Evolutionary conservation across 2,329 filamentous ascomycete genomes (phyloP), one percentile per base, ranked within the genome.

Genomic region (Colletotrichum noveboracense): DNA sequence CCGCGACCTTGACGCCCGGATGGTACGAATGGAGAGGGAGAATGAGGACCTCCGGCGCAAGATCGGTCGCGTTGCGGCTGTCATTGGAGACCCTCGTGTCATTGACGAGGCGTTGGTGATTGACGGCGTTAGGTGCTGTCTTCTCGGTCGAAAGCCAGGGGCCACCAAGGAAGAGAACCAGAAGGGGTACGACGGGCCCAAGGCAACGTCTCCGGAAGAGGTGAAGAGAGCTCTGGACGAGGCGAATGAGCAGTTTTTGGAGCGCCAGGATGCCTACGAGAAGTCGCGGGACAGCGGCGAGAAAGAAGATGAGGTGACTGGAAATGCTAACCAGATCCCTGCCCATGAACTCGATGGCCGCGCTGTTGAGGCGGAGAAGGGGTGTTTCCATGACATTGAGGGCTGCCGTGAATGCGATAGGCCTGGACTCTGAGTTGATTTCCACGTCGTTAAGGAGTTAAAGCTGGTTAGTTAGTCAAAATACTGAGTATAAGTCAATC

Each of bases 301-400:
- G 24, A 58, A 16, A 7, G 26, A 28, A 28, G 55, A 58, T 52
- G 43, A 21, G 43, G 18, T 48, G 5, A n/a, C 18, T 48, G 38
- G 18, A n/a, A 21, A 13, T 52, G 1, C 1, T 1, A 10, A 52
- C 10, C n/a, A 52, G n/a, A 21, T 52, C 0, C 0, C 6, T 21
- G 4, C 43, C 6, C 43, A 52, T 52, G n/a, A 52, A 13, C 18
- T 52, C 3, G 10, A 52, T 52, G 43, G 43, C n/a, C 43, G n/a
- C 10, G 43, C n/a, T 52, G 43, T 52, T 52, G 18, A 52, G n/a
- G 1, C n/a, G n/a, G 43, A 52, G 2, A 52, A 6, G 0, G 2
- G 1, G n/a, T 52, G 43, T 52, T 1, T 21, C 43, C 43, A 21
- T 52, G 43, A 21, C 0, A 21, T 21, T 7, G 6, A 52, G n/a